Evolutionary conservation across 805 yeast genomes (phyloP), one percentile per base, ranked within the genome.

Genomic region (Millerozyma miso): DNA sequence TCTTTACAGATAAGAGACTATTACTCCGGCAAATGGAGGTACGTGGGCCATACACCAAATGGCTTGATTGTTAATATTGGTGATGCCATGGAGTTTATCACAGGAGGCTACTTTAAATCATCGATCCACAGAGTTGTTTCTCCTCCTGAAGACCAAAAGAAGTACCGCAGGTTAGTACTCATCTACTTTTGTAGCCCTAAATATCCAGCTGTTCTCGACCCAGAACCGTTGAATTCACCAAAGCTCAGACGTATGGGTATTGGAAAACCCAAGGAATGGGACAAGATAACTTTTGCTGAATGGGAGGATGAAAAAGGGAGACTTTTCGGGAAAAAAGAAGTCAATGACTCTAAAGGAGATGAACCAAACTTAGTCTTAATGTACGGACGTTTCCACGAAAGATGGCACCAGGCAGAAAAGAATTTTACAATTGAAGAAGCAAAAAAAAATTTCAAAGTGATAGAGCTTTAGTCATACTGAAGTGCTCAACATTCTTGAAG

Each of bases 231-330:
- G 37, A 51, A 54, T 29, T 55, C 60, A 3, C 59, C 60, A 1
- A 59, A 58, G 41, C 48, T 59, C 31, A 36, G 49, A 31, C 40
- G 52, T 29, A 42, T 59, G 19, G 63, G 64, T 18, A 38, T 46
- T 35, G 39, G 19, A 19, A 56, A 54, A 33, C 62, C 61, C 1
- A 31, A 44, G 13, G 63, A 58, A 43, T 60, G 65, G 65, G 58
- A 58, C 7, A 53, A 51, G 38, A 60, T 60, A 19, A 51, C 57
- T 3, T 60, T 55, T 43, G 46, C 44, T 12, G 51, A 56, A 37
- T 59, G 65, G 65, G 59, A 71, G 41, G 67, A 67, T 17, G 76
- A 69, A 39, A 74, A 74, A 48, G 75, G 74, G 2, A 55, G 72
- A 35, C 59, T 72, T 17, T 73, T 74, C 51, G 77, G 77, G 15